Evolutionary conservation across 2,329 filamentous ascomycete species (phyloP).

Genomic region (Aspergillus pseudotamarii): DNA sequence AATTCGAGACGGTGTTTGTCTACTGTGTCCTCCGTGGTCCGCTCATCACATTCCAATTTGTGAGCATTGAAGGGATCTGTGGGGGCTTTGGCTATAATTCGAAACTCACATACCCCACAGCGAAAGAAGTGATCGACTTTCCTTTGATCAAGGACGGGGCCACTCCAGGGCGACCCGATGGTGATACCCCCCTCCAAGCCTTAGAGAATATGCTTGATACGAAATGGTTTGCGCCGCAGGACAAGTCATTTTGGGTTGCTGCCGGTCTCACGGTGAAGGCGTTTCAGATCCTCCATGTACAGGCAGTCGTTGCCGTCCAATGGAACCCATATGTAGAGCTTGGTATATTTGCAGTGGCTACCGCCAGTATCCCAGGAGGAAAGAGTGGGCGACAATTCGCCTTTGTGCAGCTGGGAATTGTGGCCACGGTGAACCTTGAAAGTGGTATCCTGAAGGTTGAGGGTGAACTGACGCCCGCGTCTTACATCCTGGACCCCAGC

Average conservation of each 20-base stretch:
- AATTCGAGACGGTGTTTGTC: slow-evolving; percentile 33
- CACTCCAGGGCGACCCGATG: neutral
- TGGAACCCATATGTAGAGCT: slow-evolving; percentile 36
- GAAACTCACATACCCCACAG: slow-evolving; percentile 33
- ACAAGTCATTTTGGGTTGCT: slow-evolving; percentile 42
- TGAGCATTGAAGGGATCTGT: slow-evolving; percentile 37
- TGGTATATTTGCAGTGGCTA: slow-evolving; percentile 38
- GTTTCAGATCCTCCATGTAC: slow-evolving; percentile 42
- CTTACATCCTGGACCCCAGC: slow-evolving; percentile 42
- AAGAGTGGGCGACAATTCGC: slow-evolving; percentile 25
- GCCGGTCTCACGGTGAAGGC: slow-evolving; percentile 43
- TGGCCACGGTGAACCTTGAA: slow-evolving; percentile 37
- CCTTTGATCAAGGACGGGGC: slow-evolving; percentile 27
- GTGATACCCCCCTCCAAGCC: neutral
- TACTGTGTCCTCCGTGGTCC: slow-evolving; percentile 45
- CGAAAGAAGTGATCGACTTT: slow-evolving; percentile 30
- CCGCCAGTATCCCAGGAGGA: slow-evolving; percentile 32
- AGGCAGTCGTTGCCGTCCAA: slow-evolving; percentile 41
- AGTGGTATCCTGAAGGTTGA: slow-evolving; percentile 41
- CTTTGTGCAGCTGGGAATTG: slow-evolving; percentile 45
- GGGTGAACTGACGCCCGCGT: slow-evolving; percentile 44
- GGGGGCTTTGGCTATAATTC: slow-evolving; percentile 49
- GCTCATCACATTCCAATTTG: slow-evolving; percentile 42
- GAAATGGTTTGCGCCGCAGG: slow-evolving; percentile 36
- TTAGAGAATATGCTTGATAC: slow-evolving; percentile 21